phyloP scores from a whole-genome alignment of 176 grass and related monocot species.

The Lolium rigidum region DNA sequence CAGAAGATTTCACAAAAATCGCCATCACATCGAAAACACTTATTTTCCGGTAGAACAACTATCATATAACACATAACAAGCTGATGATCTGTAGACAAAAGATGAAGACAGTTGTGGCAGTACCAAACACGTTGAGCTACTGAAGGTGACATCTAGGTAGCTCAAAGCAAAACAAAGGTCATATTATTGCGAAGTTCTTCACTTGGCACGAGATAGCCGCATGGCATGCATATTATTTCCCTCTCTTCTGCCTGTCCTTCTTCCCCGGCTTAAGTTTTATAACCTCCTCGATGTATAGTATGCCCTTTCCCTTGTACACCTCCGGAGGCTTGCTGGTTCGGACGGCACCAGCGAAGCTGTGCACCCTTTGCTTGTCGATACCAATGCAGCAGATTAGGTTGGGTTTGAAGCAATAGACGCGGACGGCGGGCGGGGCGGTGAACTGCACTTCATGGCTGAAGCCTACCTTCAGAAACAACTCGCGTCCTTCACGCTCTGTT shows the following conservation, averaged over 20 bases:
- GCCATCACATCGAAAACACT: background rate
- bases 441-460: conserved; percentile 81
- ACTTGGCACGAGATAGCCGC: background rate
- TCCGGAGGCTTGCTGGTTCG: conserved; percentile 65
- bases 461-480: conserved; percentile 77
- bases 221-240: too few species aligned
- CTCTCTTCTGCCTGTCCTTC: conserved; percentile 5
- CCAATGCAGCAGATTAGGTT: conserved; percentile 69
- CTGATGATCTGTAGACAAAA: background rate
- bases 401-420: conserved; percentile 75
- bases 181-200: conserved; percentile 31
- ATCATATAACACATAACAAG: background rate
- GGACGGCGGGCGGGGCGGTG: conserved; percentile 62
- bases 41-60: background rate
- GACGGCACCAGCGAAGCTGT: conserved; percentile 68
- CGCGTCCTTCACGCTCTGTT: conserved; percentile 60
- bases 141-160: background rate
- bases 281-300: conserved; percentile 68
- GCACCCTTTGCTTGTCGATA: conserved; percentile 55
- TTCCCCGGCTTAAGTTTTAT: conserved; percentile 69
- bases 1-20: background rate
- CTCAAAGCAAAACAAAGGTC: background rate
- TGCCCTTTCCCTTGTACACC: conserved; percentile 77
- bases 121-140: background rate
- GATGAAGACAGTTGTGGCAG: background rate